A percentile compares a stretch with the other conserved stretches of the same genome.
These are phyloP conservation scores for Rhinocladiella similis DNA, from an alignment of 2,329 filamentous ascomycete species.

Conservation along the genomic window DNA sequence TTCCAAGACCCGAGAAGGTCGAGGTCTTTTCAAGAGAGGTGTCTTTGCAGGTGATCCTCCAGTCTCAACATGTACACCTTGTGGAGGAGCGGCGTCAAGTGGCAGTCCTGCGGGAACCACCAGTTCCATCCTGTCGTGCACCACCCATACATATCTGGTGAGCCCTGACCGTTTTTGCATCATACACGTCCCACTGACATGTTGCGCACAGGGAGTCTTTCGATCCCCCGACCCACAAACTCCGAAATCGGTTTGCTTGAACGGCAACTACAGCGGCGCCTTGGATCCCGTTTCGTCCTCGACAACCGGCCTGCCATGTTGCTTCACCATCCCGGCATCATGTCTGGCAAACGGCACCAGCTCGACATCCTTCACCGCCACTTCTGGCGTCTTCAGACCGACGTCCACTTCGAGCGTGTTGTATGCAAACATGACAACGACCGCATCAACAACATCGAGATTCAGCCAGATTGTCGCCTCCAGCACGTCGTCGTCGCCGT, in stretches of 20 bases:
- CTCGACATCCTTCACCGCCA: conserved; percentile 18
- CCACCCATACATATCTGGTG: conserved; percentile 18
- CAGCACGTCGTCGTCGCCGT: not conserved
- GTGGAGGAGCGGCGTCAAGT: conserved; percentile 12
- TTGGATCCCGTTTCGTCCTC: conserved; percentile 13
- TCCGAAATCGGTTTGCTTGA: conserved; percentile 17
- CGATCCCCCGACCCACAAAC: conserved; percentile 10
- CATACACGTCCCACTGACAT: not conserved
- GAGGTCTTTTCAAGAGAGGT: conserved; percentile 23
- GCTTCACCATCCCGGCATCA: conserved; percentile 23
- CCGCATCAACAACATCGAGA: conserved; percentile 2
- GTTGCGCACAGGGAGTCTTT: conserved; percentile 22
- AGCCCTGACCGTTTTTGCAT: not conserved
- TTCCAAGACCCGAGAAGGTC: conserved; percentile 18
- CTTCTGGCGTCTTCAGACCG: conserved; percentile 23
- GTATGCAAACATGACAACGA: not conserved
- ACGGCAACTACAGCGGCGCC: conserved; percentile 22
- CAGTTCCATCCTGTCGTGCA: conserved; percentile 13
- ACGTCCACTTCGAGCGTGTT: conserved; percentile 7
- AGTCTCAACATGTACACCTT: conserved; percentile 24
- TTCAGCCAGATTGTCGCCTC: not conserved
- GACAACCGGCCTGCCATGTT: conserved; percentile 22
- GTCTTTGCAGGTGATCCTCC: conserved; percentile 26
- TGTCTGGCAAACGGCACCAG: conserved; percentile 16
- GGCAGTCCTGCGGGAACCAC: not conserved